A percentile compares a stretch with the other conserved stretches of the same genome.
Evolutionary conservation across 2,329 filamentous ascomycete species (phyloP).

Genomic region (Fusarium sulawesiense): DNA sequence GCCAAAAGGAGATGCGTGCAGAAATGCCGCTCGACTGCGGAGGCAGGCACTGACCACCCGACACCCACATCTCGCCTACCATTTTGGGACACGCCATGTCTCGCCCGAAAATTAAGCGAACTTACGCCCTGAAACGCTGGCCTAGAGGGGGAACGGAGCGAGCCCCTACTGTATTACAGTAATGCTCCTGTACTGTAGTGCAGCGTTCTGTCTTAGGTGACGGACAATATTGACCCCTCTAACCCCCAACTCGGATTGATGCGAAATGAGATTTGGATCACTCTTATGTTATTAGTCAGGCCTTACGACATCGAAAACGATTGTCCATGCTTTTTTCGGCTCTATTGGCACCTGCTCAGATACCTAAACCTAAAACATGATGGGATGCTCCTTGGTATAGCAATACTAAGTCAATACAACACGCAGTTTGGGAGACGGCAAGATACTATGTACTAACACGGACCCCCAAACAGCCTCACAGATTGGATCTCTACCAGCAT

Average conservation of each 20-base stretch:
- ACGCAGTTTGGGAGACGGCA: not conserved
- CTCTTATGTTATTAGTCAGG: not conserved
- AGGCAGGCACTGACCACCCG: constrained; percentile 1
- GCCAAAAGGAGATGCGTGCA: constrained; percentile 36
- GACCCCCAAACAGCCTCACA: constrained; percentile 23
- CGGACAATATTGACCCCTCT: not conserved
- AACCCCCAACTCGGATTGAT: not conserved
- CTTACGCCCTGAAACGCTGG: constrained; percentile 28
- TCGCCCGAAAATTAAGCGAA: constrained; percentile 33
- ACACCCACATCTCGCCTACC: constrained; percentile 19
- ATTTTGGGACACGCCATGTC: constrained; percentile 25
- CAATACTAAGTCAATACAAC: not conserved
- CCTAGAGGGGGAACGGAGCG: not conserved
- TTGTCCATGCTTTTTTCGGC: not conserved
- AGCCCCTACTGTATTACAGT: constrained; percentile 7
- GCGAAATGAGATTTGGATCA: constrained; percentile 8
- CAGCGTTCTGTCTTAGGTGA: constrained; percentile 5
- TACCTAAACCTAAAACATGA: constrained; percentile 4
- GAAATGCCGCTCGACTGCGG: constrained; percentile 25
- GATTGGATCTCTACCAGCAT: not conserved
- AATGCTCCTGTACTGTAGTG: not conserved
- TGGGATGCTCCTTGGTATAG: constrained; percentile 6
- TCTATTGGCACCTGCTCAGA: not conserved
- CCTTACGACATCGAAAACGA: not conserved
- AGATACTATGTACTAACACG: constrained; percentile 2